Evolutionary conservation across 208 protist species (phyloP), one percentile per base, ranked within the genome.

Genomic region (Vickermania spadyakhi): DNA sequence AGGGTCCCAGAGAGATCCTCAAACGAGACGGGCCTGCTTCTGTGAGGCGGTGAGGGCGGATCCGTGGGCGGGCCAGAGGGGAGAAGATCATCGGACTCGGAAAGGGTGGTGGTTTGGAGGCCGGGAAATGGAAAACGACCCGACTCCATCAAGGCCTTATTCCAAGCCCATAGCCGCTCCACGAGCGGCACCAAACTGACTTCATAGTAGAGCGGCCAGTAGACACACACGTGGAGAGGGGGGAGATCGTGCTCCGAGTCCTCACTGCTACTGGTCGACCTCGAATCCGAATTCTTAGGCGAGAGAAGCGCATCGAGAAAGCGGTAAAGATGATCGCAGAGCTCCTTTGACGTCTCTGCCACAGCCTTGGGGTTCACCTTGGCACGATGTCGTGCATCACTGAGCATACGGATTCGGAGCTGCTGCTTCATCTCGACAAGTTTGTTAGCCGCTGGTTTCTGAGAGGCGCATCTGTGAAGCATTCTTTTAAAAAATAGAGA

Each of bases 141-240:
- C 13, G 41, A 18, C 41, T 13, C 41, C 13, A 13, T 50, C 13
- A 18, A 50, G 41, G 41, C 13, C 2, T 18, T 13, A n/a, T 58
- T 11, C 27, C 65, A 62, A 2, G 52, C 28, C 81, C 83, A 89
- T 28, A 94, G 45, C n/a, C 56, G 54, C 18, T 62, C 58, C 63
- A 94, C 57, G 23, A 91, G 73, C 7, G 79, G 81, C 3, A 60
- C 25, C 1, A 91, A 60, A 61, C 86, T 68, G 7, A 86, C 70
- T 55, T 94, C 87, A 52, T 86, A 94, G 60, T 73, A 89, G 2
- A 94, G 64, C 0, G 87, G 82, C 28, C 87, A 63, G 50, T 88
- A 91, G 1, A 70, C 72, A 49, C 81, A 81, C 1, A 91, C 27
- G 28, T 81, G 61, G 1, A 93, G 56, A 21, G 73, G 62, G 36